Conservation (phyloP, 1,284 basidiomycete species). For the Apiotrichum mycotoxinovorans region DNA sequence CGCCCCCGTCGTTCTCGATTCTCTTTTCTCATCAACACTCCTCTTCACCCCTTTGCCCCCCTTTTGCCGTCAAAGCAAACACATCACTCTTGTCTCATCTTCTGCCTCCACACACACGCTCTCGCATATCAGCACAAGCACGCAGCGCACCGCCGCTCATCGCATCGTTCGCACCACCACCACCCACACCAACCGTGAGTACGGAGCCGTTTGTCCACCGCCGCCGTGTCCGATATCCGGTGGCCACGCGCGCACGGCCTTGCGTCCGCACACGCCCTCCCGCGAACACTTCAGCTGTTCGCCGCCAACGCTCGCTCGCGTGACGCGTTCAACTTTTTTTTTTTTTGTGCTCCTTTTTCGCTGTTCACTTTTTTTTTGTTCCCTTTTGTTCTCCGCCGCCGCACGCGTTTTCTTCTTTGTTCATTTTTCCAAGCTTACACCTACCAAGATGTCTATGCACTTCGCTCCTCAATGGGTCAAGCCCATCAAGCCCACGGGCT, state of each 20-base stretch:
- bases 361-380: background rate
- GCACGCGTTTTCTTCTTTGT: background rate
- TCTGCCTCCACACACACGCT: background rate
- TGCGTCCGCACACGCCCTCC: too few relatives aligned
- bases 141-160: background rate
- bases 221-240: too few relatives aligned
- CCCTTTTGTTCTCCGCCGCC: background rate
- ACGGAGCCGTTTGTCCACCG: too few relatives aligned
- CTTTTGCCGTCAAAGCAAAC: too few relatives aligned
- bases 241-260: too few relatives aligned
- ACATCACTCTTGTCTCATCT: too few relatives aligned
- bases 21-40: background rate
- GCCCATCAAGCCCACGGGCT: constrained; percentile 47
- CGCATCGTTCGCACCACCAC: background rate
- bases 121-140: background rate
- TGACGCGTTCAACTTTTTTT: background rate
- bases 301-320: background rate
- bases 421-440: too few relatives aligned
- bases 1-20: background rate
- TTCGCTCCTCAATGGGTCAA: constrained; percentile 50
- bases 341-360: background rate
- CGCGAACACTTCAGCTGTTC: too few relatives aligned
- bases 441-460: constrained; percentile 45
- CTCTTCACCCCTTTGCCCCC: too few relatives aligned
- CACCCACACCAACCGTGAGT: background rate